These are phyloP conservation scores for Penicillium sp. DNA, from an alignment of 2,329 filamentous ascomycete genomes.

Conservation along the genomic window DNA sequence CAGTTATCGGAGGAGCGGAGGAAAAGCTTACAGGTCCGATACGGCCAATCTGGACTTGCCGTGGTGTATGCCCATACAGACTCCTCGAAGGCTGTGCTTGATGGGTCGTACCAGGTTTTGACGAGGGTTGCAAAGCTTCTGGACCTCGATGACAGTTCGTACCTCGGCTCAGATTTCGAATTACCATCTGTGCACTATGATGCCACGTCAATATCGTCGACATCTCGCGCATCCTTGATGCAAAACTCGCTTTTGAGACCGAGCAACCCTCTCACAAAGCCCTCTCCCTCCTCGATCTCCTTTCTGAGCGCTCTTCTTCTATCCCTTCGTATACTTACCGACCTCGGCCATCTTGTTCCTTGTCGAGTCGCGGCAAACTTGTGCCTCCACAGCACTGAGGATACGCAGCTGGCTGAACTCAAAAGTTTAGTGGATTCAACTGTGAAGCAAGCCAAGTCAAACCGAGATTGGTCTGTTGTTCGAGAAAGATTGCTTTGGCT, in stretches of 20 bases:
- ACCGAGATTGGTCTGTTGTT: constrained; percentile 48
- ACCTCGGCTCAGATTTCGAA: constrained; percentile 20
- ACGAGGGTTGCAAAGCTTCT: constrained; percentile 51
- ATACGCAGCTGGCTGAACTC: constrained; percentile 53
- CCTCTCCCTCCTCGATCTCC: constrained; percentile 38
- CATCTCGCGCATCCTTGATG: constrained; percentile 42
- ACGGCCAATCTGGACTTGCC: constrained; percentile 59
- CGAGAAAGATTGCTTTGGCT: constrained; percentile 57
- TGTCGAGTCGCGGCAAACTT: constrained; percentile 46
- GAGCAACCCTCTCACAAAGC: constrained; percentile 43
- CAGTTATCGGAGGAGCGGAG: constrained; percentile 45
- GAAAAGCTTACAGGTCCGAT: constrained; percentile 45
- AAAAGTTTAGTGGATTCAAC: constrained; percentile 52
- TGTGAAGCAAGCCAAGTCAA: constrained; percentile 42
- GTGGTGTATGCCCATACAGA: constrained; percentile 54
- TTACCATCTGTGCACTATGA: constrained; percentile 33
- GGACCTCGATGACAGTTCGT: constrained; percentile 47
- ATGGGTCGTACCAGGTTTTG: constrained; percentile 49
- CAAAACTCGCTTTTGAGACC: constrained; percentile 40
- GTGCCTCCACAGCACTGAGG: constrained; percentile 51
- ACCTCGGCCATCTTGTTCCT: constrained; percentile 37
- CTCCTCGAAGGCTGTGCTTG: constrained; percentile 45
- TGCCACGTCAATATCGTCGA: constrained; percentile 32
- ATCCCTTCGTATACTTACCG: constrained; percentile 40
- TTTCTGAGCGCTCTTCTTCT: constrained; percentile 42